Percentiles rank a stretch among this genome's conserved stretches.
phyloP scores from a whole-genome alignment of 1,139 yeast species.

The Pichia kudriavzevii region DNA sequence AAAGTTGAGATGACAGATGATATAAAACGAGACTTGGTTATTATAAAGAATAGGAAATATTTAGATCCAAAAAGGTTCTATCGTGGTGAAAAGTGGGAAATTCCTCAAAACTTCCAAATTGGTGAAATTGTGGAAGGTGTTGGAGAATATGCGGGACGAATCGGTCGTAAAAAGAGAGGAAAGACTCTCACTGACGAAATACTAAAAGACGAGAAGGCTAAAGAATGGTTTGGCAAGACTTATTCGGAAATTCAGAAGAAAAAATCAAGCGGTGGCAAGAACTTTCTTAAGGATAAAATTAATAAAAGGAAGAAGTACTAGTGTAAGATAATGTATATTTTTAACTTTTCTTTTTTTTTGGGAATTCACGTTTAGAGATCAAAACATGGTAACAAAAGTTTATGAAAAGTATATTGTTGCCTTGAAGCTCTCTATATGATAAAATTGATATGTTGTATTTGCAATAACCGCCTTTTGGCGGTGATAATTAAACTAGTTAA shows the following conservation, averaged over 20 bases:
- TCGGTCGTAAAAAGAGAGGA: constrained; percentile 67
- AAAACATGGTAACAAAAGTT: no score
- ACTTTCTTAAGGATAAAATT: constrained; percentile 57
- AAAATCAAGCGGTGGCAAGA: constrained; percentile 71
- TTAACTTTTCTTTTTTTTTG: background rate
- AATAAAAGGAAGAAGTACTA: constrained; percentile 49
- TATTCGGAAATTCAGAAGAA: constrained; percentile 69
- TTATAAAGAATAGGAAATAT: constrained; percentile 81
- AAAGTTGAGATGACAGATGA: constrained; percentile 70
- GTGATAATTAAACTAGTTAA: no score
- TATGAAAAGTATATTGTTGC: no score
- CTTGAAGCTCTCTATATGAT: no score
- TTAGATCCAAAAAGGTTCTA: constrained; percentile 94
- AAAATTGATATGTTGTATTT: no score
- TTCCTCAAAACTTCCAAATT: constrained; percentile 76
- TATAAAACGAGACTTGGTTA: constrained; percentile 66
- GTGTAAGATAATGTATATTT: background rate
- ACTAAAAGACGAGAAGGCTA: constrained; percentile 62
- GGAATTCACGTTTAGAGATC: no score
- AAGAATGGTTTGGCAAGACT: constrained; percentile 76
- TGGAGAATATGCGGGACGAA: constrained; percentile 66
- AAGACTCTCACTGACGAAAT: constrained; percentile 75
- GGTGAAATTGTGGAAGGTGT: constrained; percentile 85
- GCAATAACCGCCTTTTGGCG: no score
- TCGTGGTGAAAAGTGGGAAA: constrained; percentile 75